These are phyloP conservation scores for Tolypocladium album DNA, from an alignment of 2,329 filamentous ascomycete genomes.

Conservation along the genomic window DNA sequence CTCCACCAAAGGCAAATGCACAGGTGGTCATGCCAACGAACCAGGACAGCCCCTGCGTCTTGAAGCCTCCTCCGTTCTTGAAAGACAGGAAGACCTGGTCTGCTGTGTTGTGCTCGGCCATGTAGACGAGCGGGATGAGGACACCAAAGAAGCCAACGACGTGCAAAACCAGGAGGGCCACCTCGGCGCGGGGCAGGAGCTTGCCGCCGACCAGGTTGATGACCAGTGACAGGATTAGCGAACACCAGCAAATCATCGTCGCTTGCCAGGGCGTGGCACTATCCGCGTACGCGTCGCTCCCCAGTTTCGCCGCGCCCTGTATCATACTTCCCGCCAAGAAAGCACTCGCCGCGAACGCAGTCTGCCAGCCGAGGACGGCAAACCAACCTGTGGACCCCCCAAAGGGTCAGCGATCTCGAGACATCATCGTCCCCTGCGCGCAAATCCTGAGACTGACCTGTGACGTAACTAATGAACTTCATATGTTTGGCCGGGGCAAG, in stretches of 20 bases:
- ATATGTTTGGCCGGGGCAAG: background rate
- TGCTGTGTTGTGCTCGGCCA: background rate
- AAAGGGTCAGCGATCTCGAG: background rate
- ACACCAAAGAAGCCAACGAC: background rate
- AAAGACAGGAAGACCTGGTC: background rate
- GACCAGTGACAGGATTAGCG: background rate
- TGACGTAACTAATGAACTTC: background rate
- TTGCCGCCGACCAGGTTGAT: background rate
- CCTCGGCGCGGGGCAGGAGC: background rate
- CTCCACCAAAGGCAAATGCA: background rate
- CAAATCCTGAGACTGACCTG: background rate
- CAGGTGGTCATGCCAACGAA: background rate
- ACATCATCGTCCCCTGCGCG: background rate
- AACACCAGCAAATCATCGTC: background rate
- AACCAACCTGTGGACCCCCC: background rate
- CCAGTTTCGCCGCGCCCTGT: background rate
- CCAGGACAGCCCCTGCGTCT: background rate
- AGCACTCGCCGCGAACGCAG: background rate
- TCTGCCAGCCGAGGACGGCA: background rate
- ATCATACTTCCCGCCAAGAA: background rate
- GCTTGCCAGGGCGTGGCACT: background rate
- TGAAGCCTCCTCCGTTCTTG: background rate
- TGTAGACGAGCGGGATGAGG: background rate
- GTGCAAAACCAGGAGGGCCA: background rate
- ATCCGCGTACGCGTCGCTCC: background rate